Base-by-base conservation (phyloP, 768 basidiomycete species). In the Cystoderma amianthinum region DNA sequence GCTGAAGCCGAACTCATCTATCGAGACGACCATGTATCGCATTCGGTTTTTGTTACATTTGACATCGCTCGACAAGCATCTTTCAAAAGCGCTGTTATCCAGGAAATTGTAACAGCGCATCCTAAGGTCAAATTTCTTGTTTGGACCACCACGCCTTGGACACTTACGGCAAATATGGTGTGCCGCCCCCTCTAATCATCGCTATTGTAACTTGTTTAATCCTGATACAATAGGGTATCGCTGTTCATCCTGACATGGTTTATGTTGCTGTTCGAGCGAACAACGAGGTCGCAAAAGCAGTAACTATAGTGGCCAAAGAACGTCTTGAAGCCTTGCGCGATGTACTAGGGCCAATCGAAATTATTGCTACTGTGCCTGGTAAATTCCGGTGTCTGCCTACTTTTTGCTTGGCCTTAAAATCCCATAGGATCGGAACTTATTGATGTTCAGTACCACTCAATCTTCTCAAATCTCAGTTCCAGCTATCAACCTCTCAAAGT, bases 81-180 rank as follows among this genome's bases (percentile, higher is more conserved):
- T 23, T 43, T 41, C 42, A 46, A 48, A 25, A 52, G 48, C 25
- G 39, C 44, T 23, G 34, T 56, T 30, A 51, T 72, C 35, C 61
- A 57, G 17, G 43, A 63, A 12, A 44, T 69, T 12, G 39, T 73
- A 5, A 48, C 54, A 2, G 55, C 48, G 13, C 52, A 37, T 2
- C 48, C 54, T 10, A 57, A 60, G 2, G 60, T 82, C 9, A 69
- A 72, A 20, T 51, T 96, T 7, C 65, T 92, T 13, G 85, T 95
- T 3, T 99, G 95, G 95, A 98, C 95, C 2, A 98, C 95, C 3
- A 98, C 95, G 0, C 89, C 95, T 1, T 99, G 95, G 95, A 98
- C 91, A 3, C 64, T 98, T 36, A 91, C 88, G 4, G 89, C 91
- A 1, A 98, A 99, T 54, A 91, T 93, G 86, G 93, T 92, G 49